Evolutionary conservation across 1,284 basidiomycete species (phyloP), one percentile per base, ranked within the genome.

Genomic region (Rhodotorula mucilaginosa): DNA sequence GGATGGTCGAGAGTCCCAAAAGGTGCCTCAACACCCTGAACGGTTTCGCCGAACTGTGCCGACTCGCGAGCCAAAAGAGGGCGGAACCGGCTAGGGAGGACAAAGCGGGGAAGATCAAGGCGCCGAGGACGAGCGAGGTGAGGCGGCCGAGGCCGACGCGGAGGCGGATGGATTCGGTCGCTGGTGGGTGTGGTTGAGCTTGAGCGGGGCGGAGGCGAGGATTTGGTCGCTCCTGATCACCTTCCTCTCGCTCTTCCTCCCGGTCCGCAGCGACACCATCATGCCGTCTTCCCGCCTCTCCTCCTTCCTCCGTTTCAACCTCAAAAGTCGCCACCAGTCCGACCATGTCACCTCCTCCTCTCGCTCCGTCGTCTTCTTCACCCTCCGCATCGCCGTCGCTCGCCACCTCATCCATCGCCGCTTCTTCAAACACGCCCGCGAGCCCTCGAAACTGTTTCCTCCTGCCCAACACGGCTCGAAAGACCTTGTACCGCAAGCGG

Each of bases 91-190:
- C 68, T 29, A 65, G 26, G 13, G 70, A 64, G 3, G 70, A 69
- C 12, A 76, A 44, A 12, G 69, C 64, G 18, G 76, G 76, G 54
- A 69, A 72, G 52, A 76, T 31, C 18, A 77, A 54, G 1, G 74
- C 72, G 48, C 76, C 72, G 49, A 77, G 49, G 49, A 77, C 58
- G 59, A 77, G 65, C 8, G 72, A 70, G 16, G 76, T 76, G 15
- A 77, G 46, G 8, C 70, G 61, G 3, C 65, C 62, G 29, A 75
- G 56, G 0, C 76, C 72, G 61, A 77, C 56, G 4, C 72, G 65
- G 4, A 77, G 60, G 16, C 73, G 62, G 18, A 67, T 60, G 8
- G 57, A 31, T 15, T 58, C 31, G 34, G 62, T 49, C 51, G 23
- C 44, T 31, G 7, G 46, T 58, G 44, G 5, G 34, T 46, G 46